A percentile compares a stretch with the other conserved stretches of the same genome.
phyloP scores from a whole-genome alignment of 2,329 filamentous ascomycete species.

The Cercospora sp. region DNA sequence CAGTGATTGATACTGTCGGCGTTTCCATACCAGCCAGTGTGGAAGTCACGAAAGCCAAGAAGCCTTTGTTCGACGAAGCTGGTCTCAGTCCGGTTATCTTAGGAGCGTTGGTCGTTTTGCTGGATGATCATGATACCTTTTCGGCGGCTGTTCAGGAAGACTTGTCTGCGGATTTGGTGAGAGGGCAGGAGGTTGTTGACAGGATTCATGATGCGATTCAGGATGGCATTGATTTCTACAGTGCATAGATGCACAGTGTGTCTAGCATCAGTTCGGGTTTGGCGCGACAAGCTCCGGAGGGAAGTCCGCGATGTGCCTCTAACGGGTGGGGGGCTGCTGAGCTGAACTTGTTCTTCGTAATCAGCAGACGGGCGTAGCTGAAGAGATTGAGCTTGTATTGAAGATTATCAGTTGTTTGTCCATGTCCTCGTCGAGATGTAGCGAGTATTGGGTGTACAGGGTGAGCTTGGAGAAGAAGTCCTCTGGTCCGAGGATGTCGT shows the following conservation, averaged over 20 bases:
- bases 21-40: constrained; percentile 26
- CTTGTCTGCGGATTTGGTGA: constrained; percentile 16
- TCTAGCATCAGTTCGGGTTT: not conserved
- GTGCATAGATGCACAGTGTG: not conserved
- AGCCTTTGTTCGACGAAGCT: constrained; percentile 19
- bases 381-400: not conserved
- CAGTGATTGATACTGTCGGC: constrained; percentile 25
- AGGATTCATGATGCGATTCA: constrained; percentile 21
- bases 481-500: constrained; percentile 6
- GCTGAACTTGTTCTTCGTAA: not conserved
- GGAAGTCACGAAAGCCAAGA: constrained; percentile 25
- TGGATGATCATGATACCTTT: constrained; percentile 22
- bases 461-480: not conserved
- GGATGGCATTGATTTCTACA: constrained; percentile 19
- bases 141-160: constrained; percentile 16
- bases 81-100: constrained; percentile 22
- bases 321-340: not conserved
- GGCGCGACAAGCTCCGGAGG: not conserved
- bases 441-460: not conserved
- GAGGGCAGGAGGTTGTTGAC: constrained; percentile 15
- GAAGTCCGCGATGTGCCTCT: not conserved
- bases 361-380: not conserved
- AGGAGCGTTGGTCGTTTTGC: constrained; percentile 25
- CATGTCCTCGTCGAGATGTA: not conserved
- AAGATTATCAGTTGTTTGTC: not conserved